These are phyloP conservation scores for Pyricularia sp. DNA, from an alignment of 2,329 filamentous ascomycete genomes.

Conservation along the genomic window DNA sequence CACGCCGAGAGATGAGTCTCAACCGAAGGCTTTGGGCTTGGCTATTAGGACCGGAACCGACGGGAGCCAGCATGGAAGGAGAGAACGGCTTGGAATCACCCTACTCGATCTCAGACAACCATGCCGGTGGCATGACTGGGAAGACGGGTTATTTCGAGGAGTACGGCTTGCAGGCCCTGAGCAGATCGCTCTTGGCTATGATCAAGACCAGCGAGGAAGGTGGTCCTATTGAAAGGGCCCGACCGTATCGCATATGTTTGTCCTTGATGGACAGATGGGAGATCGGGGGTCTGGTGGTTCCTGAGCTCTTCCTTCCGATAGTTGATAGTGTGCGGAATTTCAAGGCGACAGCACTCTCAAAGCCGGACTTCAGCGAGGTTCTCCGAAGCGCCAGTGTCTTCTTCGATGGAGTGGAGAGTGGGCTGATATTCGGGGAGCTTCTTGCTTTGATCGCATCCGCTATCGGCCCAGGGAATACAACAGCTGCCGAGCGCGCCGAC, in stretches of 20 bases:
- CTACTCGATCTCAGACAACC: slow-evolving; percentile 28
- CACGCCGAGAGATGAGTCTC: slow-evolving; percentile 88
- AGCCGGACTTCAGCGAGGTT: slow-evolving; percentile 72
- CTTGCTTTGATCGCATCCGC: slow-evolving; percentile 56
- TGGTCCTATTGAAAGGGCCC: slow-evolving; percentile 59
- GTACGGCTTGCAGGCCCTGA: slow-evolving; percentile 66
- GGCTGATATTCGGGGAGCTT: slow-evolving; percentile 82
- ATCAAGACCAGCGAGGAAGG: slow-evolving; percentile 42
- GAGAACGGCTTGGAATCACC: slow-evolving; percentile 32
- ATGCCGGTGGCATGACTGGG: slow-evolving; percentile 35
- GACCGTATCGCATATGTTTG: slow-evolving; percentile 83
- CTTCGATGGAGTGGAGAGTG: slow-evolving; percentile 94
- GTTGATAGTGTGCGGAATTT: slow-evolving; percentile 73
- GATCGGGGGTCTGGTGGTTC: slow-evolving; percentile 82
- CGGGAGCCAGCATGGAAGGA: slow-evolving; percentile 5
- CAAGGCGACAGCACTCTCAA: slow-evolving; percentile 53
- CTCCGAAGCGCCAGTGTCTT: slow-evolving; percentile 89
- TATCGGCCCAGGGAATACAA: slow-evolving; percentile 36
- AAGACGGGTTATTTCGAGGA: slow-evolving; percentile 76
- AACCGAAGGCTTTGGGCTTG: slow-evolving; percentile 94
- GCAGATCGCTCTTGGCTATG: slow-evolving; percentile 66
- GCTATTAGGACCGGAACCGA: slow-evolving; percentile 73
- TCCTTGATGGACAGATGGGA: slow-evolving; percentile 99
- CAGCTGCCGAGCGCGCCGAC: slow-evolving; percentile 39
- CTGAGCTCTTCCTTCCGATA: slow-evolving; percentile 79